Evolutionary conservation across 192 early-diverging fungal genomes (phyloP).

Genomic region (Podila epicladia): DNA sequence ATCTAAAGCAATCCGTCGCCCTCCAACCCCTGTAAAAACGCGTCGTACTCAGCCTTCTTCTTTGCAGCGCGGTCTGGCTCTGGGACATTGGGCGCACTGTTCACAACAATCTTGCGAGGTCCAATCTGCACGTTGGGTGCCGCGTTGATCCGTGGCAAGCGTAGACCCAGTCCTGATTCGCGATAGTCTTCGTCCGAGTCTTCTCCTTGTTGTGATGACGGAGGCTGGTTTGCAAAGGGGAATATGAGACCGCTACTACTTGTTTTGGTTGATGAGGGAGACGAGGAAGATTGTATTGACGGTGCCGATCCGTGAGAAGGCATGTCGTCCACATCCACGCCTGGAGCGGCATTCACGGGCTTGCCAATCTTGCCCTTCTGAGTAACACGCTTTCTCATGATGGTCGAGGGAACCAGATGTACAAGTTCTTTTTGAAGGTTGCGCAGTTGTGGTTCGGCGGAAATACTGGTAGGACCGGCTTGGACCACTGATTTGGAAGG

Average conservation of each 20-base stretch:
- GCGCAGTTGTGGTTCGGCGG: conserved; percentile 44
- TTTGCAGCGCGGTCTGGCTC: conserved; percentile 28
- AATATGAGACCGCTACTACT: too few species aligned
- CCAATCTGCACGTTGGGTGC: conserved; percentile 30
- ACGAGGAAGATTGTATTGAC: neutral
- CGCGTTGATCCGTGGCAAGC: conserved; percentile 26
- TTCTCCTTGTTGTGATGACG: neutral
- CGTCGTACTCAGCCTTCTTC: conserved; percentile 50
- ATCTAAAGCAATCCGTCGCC: conserved; percentile 35
- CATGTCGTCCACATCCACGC: conserved; percentile 34
- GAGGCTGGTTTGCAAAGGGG: neutral
- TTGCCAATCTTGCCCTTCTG: conserved; percentile 50
- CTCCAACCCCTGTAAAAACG: conserved; percentile 37
- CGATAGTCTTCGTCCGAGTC: conserved; percentile 3
- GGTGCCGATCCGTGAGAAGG: neutral
- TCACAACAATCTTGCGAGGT: conserved; percentile 27
- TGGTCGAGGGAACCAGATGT: conserved; percentile 36
- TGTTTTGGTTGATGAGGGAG: neutral
- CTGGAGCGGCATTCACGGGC: conserved; percentile 48
- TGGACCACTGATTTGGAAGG: conserved; percentile 10
- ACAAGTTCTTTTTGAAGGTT: conserved; percentile 47
- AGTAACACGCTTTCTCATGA: conserved; percentile 47
- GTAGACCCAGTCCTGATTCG: conserved; percentile 33
- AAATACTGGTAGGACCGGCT: conserved; percentile 43
- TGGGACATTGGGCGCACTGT: conserved; percentile 43